Percentiles rank a stretch among this genome's conserved stretches.
Conservation (phyloP, 345 rosid genomes). For the Mallotus nudiflorus region DNA sequence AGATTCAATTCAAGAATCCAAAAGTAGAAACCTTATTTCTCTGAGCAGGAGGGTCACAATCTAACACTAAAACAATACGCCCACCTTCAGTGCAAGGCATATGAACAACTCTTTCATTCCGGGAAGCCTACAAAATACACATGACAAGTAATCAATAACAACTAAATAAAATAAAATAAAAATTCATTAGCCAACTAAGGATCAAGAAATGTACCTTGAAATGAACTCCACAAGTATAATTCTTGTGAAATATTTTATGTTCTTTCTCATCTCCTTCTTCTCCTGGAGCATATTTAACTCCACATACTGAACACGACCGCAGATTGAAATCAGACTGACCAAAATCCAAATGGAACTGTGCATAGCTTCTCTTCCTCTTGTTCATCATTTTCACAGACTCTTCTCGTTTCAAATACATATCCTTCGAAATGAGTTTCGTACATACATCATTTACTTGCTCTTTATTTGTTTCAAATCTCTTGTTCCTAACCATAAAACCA, state of each 20-base stretch:
- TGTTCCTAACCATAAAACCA: constrained; percentile 9
- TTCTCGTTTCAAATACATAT: constrained; percentile 20
- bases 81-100: constrained; percentile 33
- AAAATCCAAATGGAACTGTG: constrained; percentile 74
- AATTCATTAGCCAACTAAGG: neutral
- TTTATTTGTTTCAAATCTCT: constrained; percentile 8
- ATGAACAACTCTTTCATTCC: constrained; percentile 53
- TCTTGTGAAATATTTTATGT: constrained; percentile 64
- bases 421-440: constrained; percentile 15
- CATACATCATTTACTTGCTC: constrained; percentile 13
- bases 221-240: constrained; percentile 60
- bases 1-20: neutral
- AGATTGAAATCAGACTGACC: constrained; percentile 92
- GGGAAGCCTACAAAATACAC: constrained; percentile 55
- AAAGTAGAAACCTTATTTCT: constrained; percentile 57
- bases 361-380: constrained; percentile 77
- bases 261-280: constrained; percentile 72
- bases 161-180: neutral
- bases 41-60: constrained; percentile 53
- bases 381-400: constrained; percentile 35
- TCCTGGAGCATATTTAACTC: constrained; percentile 67
- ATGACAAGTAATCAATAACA: constrained; percentile 2
- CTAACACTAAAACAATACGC: constrained; percentile 56
- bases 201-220: constrained; percentile 52
- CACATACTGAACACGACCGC: constrained; percentile 55